Conservation (phyloP, 176 grass and related monocot genomes). For the Chloris gayana region DNA sequence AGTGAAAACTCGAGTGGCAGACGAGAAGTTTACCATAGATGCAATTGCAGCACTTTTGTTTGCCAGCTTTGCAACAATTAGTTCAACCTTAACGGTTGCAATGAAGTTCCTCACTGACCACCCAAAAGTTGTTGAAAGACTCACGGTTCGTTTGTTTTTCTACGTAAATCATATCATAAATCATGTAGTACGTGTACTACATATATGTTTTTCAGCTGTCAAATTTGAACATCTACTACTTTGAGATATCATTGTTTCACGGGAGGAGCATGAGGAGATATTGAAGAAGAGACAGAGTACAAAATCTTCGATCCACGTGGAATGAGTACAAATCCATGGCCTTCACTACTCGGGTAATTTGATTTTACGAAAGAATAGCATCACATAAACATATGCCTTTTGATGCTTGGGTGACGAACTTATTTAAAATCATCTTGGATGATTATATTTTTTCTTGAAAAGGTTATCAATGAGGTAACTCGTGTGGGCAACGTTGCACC, state of each 20-base stretch:
- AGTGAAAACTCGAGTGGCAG: background rate
- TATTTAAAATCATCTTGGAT: no score
- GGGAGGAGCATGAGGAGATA: slow-evolving; percentile 20
- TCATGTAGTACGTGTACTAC: no score
- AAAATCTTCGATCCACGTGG: slow-evolving; percentile 16
- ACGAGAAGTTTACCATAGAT: background rate
- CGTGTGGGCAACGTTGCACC: background rate
- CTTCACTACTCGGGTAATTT: slow-evolving; percentile 5
- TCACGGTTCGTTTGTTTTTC: background rate
- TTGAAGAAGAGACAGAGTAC: background rate
- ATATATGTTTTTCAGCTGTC: background rate
- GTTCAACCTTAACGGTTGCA: slow-evolving; percentile 2
- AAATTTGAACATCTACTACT: background rate
- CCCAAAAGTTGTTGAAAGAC: background rate
- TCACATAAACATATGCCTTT: background rate
- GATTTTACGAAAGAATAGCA: background rate
- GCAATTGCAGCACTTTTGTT: slow-evolving; percentile 8
- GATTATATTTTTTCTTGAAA: background rate
- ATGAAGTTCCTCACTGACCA: slow-evolving; percentile 20
- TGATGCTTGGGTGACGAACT: no score
- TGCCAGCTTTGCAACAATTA: background rate
- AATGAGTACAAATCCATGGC: slow-evolving; percentile 23
- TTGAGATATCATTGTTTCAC: background rate
- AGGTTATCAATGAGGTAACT: slow-evolving; percentile 8
- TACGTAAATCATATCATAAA: no score